Evolutionary conservation across 306 rosid species (phyloP).

Genomic region (Sechiopsis laciniata): DNA sequence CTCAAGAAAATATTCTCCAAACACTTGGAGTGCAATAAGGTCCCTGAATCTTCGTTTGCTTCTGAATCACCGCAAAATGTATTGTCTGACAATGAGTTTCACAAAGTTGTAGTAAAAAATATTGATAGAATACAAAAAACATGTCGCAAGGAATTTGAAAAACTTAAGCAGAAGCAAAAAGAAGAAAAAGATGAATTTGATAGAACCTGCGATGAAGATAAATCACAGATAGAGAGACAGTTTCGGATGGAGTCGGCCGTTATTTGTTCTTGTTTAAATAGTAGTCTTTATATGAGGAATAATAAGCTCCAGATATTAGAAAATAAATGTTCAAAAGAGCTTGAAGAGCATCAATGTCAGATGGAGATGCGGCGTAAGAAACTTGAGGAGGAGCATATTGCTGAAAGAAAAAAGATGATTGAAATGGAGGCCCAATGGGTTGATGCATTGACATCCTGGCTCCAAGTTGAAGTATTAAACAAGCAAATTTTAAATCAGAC

Average conservation of each 20-base stretch:
- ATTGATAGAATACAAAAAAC: constrained; percentile 51
- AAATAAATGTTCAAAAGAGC: constrained; percentile 24
- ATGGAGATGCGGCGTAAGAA: constrained; percentile 33
- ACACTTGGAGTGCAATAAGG: constrained; percentile 29
- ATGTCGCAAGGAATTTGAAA: constrained; percentile 35
- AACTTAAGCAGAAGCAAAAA: constrained; percentile 38
- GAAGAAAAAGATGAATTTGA: constrained; percentile 27
- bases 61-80: constrained; percentile 23
- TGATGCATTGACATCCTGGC: constrained; percentile 36
- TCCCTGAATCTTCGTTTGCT: constrained; percentile 29
- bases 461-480: constrained; percentile 40
- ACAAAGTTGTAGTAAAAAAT: constrained; percentile 42
- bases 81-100: constrained; percentile 25
- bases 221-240: constrained; percentile 28
- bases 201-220: constrained; percentile 28
- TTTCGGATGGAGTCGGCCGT: constrained; percentile 31
- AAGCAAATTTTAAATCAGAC: constrained; percentile 22
- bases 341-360: constrained; percentile 30
- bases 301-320: constrained; percentile 34
- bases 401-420: constrained; percentile 34
- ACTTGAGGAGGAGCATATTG: constrained; percentile 39
- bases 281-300: constrained; percentile 29
- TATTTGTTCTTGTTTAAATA: constrained; percentile 24
- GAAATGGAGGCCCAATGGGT: constrained; percentile 40
- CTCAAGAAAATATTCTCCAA: constrained; percentile 49